Conservation (phyloP, 768 basidiomycete species). For the Tephrocybe sp. region DNA sequence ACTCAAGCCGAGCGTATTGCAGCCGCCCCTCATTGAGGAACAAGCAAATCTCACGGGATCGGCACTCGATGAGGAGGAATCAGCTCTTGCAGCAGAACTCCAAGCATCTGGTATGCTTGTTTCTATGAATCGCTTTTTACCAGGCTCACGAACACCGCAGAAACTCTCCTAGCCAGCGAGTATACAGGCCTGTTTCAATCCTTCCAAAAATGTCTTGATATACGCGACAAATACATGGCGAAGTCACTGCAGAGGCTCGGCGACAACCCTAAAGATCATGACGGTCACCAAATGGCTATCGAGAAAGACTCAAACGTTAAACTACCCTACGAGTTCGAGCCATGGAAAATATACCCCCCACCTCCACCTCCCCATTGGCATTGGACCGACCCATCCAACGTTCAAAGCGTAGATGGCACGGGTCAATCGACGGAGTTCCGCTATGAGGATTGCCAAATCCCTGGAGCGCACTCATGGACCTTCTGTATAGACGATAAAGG, state of each 20-base stretch:
- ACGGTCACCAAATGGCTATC: slow-evolving; percentile 72
- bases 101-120: slow-evolving; percentile 29
- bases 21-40: slow-evolving; percentile 28
- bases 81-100: slow-evolving; percentile 25
- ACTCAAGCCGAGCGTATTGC: slow-evolving; percentile 38
- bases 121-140: slow-evolving; percentile 4
- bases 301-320: slow-evolving; percentile 54
- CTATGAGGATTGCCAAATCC: slow-evolving; percentile 74
- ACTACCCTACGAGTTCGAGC: slow-evolving; percentile 49
- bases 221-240: slow-evolving; percentile 94
- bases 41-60: slow-evolving; percentile 15
- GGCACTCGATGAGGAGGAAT: slow-evolving; percentile 33
- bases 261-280: slow-evolving; percentile 92
- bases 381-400: slow-evolving; percentile 58
- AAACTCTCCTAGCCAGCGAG: slow-evolving; percentile 43
- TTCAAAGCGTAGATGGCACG: slow-evolving; percentile 40
- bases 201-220: slow-evolving; percentile 81
- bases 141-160: slow-evolving; percentile 3
- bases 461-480: slow-evolving; percentile 59
- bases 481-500: slow-evolving; percentile 85
- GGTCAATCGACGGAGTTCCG: slow-evolving; percentile 53
- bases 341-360: slow-evolving; percentile 89
- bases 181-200: slow-evolving; percentile 61
- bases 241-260: slow-evolving; percentile 89
- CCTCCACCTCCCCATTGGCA: slow-evolving; percentile 98